These are phyloP conservation scores for Gymnopilus junonius DNA, from an alignment of 768 basidiomycete genomes.

Conservation along the genomic window DNA sequence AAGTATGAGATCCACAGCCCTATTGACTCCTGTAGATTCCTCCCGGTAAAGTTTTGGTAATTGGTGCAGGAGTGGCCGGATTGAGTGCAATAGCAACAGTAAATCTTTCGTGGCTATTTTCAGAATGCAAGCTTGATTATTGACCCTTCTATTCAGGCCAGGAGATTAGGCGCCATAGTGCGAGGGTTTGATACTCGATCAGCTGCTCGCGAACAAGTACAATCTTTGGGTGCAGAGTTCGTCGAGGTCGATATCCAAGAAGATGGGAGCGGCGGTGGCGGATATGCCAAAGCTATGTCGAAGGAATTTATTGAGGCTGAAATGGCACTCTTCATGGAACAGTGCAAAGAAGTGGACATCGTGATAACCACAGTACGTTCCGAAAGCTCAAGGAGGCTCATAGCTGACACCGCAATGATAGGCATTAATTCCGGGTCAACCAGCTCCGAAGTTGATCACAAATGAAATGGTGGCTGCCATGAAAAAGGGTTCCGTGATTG, in stretches of 20 bases:
- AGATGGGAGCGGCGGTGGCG: constrained; percentile 81
- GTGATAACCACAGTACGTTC: constrained; percentile 76
- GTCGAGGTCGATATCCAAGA: constrained; percentile 82
- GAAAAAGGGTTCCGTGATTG: constrained; percentile 90
- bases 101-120: constrained; percentile 18
- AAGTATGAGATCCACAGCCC: background rate
- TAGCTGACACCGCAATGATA: constrained; percentile 23
- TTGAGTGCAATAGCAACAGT: constrained; percentile 88
- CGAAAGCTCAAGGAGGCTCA: background rate
- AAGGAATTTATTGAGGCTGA: constrained; percentile 89
- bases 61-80: constrained; percentile 89
- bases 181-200: constrained; percentile 88
- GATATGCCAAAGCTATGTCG: constrained; percentile 91
- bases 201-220: constrained; percentile 86
- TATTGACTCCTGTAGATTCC: constrained; percentile 58
- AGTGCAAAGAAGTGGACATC: constrained; percentile 89
- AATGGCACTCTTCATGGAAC: constrained; percentile 87
- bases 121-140: background rate
- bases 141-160: constrained; percentile 49
- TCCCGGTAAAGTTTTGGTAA: constrained; percentile 85
- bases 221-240: constrained; percentile 90
- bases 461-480: constrained; percentile 88
- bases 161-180: constrained; percentile 85
- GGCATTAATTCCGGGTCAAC: constrained; percentile 87
- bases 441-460: constrained; percentile 84